Base-by-base conservation (phyloP, 2,329 filamentous ascomycete species). In the Aureobasidium sp. region DNA sequence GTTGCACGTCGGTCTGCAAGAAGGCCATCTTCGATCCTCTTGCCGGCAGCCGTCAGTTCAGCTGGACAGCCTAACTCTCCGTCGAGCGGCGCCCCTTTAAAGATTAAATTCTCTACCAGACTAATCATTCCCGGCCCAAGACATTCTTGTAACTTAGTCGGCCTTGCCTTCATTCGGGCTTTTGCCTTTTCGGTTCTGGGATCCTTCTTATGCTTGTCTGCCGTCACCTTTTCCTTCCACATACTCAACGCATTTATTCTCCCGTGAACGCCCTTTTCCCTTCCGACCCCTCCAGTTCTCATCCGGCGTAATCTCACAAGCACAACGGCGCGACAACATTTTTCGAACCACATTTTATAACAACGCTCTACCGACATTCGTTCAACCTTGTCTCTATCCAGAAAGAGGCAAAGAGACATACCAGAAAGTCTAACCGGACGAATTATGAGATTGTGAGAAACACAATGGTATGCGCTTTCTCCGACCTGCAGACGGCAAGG, bases 371-470 rank as follows among this genome's bases (percentile, higher is more conserved):
- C 12, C 44, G 56, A 42, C 53, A 22, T 45, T 45, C n/a, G 27
- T 29, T 57, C 27, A 45, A 25, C 53, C 39, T 44, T 55, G 37
- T 44, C 36, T 44, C 17, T n/a, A 3, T 12, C 3, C 7, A 39
- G 25, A 27, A 27, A 29, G 27, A 42, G 52, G 27, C 36, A 2
- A 34, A 8, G n/a, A 31, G 20, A 5, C 20, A 55, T 22, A 44
- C 52, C 25, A 55, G 15, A 17, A 20, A 55, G 25, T 53, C 25
- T 42, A 11, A 14, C 20, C 15, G 27, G 31, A n/a, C 20, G 25
- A 42, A 55, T 41, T 37, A 61, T 61, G 59, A 61, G 48, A 61
- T 37, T 15, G 47, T 61, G 48, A 61, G 59, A 36, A 61, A 61
- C 36, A 61, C 59, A 61, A 61, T 61, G 59, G 59, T 61, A 61